These are phyloP conservation scores for Sabuloglossum arenarium DNA, from an alignment of 495 filamentous ascomycete species.

Conservation along the genomic window DNA sequence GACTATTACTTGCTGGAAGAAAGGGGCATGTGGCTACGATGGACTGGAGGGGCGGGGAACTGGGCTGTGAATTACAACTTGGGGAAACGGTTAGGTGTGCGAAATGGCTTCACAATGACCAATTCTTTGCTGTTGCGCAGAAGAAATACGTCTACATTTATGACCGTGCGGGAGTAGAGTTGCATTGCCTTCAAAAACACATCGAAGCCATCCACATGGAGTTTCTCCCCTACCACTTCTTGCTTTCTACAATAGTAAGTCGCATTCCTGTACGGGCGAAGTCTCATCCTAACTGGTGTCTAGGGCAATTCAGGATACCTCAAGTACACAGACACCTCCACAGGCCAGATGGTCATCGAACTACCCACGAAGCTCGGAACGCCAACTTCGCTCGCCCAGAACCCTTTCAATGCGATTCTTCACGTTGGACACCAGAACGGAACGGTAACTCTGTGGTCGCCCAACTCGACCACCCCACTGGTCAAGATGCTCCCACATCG, in stretches of 20 bases:
- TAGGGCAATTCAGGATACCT: conserved; percentile 66
- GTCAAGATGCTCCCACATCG: conserved; percentile 90
- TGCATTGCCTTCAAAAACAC: conserved; percentile 77
- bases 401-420: conserved; percentile 76
- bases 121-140: conserved; percentile 91
- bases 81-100: conserved; percentile 77
- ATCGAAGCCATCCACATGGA: conserved; percentile 88
- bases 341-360: conserved; percentile 67
- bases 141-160: conserved; percentile 97
- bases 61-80: conserved; percentile 79
- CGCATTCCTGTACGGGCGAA: background rate
- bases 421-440: conserved; percentile 89
- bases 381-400: conserved; percentile 68
- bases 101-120: conserved; percentile 87
- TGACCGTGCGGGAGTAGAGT: conserved; percentile 66
- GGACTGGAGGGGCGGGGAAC: conserved; percentile 84
- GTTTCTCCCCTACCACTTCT: conserved; percentile 90
- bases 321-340: conserved; percentile 91
- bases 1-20: conserved; percentile 64
- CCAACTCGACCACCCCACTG: conserved; percentile 64
- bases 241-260: conserved; percentile 66
- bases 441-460: conserved; percentile 88
- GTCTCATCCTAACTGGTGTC: conserved; percentile 10
- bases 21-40: conserved; percentile 94
- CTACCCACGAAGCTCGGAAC: conserved; percentile 63